Percentiles rank a stretch among this genome's conserved stretches.
Evolutionary conservation across 2,329 filamentous ascomycete genomes (phyloP).

Genomic region (Phoma sp.): DNA sequence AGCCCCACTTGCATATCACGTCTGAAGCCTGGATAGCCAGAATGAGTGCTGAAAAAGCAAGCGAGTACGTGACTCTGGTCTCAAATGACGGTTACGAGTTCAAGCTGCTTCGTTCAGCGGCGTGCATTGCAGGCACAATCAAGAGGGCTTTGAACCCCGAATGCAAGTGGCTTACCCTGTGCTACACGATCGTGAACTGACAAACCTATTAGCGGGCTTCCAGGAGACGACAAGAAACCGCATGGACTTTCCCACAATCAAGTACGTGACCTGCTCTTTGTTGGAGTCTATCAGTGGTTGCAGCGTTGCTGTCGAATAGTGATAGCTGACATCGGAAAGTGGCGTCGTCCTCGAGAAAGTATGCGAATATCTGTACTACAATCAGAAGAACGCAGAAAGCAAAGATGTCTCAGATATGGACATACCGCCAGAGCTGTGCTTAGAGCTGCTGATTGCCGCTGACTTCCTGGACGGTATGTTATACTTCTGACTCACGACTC

Average conservation of each 20-base stretch:
- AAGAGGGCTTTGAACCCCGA: conserved; percentile 75
- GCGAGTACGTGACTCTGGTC: conserved; percentile 78
- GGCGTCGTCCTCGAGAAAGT: conserved; percentile 78
- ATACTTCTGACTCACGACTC: no score
- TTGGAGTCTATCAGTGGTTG: no score
- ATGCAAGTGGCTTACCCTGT: conserved; percentile 54
- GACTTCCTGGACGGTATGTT: conserved; percentile 66
- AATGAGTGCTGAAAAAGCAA: conserved; percentile 41
- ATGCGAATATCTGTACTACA: conserved; percentile 83
- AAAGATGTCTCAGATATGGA: conserved; percentile 82
- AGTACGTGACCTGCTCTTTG: conserved; percentile 55
- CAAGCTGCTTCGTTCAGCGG: conserved; percentile 73
- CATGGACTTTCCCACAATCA: conserved; percentile 74
- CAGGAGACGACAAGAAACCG: conserved; percentile 68
- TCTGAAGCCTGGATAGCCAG: neutral
- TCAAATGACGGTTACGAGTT: conserved; percentile 80
- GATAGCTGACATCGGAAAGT: conserved; percentile 51
- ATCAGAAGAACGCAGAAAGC: conserved; percentile 72
- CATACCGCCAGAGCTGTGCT: conserved; percentile 76
- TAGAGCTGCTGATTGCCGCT: conserved; percentile 78
- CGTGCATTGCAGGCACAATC: conserved; percentile 72
- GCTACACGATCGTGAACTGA: neutral
- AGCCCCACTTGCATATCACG: neutral
- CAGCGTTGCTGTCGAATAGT: neutral
- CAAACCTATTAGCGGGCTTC: conserved; percentile 61